Conservation (phyloP, 805 yeast species). For the Metschnikowia continentalis region DNA sequence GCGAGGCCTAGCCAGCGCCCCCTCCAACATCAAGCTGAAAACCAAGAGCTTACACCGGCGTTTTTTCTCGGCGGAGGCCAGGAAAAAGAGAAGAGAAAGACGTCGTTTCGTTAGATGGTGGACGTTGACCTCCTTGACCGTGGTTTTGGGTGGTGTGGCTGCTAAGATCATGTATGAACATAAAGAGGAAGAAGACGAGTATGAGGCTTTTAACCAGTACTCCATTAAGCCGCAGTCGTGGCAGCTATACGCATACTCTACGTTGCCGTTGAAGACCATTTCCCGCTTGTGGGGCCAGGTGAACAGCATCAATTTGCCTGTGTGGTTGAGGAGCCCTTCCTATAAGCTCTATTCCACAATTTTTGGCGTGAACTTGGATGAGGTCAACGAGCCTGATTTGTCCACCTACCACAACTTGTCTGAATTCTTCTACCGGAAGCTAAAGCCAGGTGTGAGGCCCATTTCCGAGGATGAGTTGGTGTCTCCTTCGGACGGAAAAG, state of each 20-base stretch:
- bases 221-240: constrained; percentile 70
- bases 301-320: constrained; percentile 77
- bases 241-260: constrained; percentile 84
- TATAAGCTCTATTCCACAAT: constrained; percentile 69
- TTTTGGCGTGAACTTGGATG: constrained; percentile 87
- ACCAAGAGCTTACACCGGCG: constrained; percentile 36
- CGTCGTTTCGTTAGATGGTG: constrained; percentile 47
- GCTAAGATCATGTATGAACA: constrained; percentile 39
- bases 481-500: constrained; percentile 91
- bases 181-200: constrained; percentile 29
- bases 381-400: constrained; percentile 80
- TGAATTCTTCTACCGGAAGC: constrained; percentile 84
- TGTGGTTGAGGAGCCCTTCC: constrained; percentile 83
- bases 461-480: constrained; percentile 62
- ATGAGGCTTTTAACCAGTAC: constrained; percentile 30
- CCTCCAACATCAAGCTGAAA: constrained; percentile 31
- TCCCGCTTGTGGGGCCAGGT: constrained; percentile 94
- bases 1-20: constrained; percentile 35
- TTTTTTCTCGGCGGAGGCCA: constrained; percentile 41
- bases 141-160: constrained; percentile 53
- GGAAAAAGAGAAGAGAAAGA: constrained; percentile 36
- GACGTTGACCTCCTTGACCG: constrained; percentile 50
- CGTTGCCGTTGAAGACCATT: constrained; percentile 85
- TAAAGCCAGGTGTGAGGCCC: constrained; percentile 77
- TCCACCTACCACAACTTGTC: constrained; percentile 72